These are phyloP conservation scores for Ehretia macrophylla DNA, from an alignment of 257 asterid species.

Conservation along the genomic window DNA sequence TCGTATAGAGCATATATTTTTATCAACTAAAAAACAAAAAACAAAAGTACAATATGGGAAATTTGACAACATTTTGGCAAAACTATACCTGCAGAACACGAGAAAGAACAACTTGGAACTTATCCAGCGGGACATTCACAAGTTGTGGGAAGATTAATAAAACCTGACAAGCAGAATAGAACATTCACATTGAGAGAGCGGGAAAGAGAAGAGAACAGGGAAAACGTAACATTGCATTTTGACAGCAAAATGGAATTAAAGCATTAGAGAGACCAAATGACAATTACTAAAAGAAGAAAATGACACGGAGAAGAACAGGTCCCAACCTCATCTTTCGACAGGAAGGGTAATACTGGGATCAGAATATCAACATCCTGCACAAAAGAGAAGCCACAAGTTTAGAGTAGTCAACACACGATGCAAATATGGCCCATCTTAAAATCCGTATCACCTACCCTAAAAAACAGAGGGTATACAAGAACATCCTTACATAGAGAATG, in stretches of 20 bases:
- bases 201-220: conserved; percentile 2
- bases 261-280: background rate
- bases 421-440: background rate
- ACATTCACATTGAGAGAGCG: conserved; percentile 13
- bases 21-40: background rate
- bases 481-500: background rate
- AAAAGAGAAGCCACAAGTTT: conserved; percentile 17
- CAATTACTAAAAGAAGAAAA: conserved; percentile 12
- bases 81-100: conserved; percentile 71
- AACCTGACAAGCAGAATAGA: conserved; percentile 54
- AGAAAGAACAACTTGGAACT: conserved; percentile 79
- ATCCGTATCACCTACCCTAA: background rate
- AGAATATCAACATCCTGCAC: conserved; percentile 82
- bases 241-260: background rate
- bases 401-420: background rate
- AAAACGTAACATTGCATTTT: background rate
- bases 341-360: conserved; percentile 77
- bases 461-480: background rate
- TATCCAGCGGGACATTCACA: conserved; percentile 69
- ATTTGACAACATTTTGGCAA: conserved; percentile 13
- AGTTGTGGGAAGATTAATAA: conserved; percentile 68
- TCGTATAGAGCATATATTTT: background rate
- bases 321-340: conserved; percentile 80
- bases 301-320: conserved; percentile 10
- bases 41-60: background rate